A percentile compares a stretch with the other conserved stretches of the same genome.
phyloP scores from a whole-genome alignment of 139 green algal genomes.

The Picochlorum sp. region DNA sequence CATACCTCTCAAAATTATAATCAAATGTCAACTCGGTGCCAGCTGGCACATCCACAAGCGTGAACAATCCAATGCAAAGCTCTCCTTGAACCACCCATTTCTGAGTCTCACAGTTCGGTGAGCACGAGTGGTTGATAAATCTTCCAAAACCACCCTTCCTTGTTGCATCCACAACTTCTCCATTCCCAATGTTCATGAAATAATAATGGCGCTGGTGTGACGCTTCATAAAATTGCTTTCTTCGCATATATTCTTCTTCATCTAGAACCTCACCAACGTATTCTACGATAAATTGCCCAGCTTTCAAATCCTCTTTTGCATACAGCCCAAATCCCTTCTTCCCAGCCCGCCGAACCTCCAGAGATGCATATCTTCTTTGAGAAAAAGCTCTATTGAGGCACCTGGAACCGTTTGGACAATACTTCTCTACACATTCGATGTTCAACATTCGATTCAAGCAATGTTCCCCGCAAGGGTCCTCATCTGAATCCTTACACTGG shows the following conservation, averaged over 20 bases:
- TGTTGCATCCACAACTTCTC: slow-evolving; percentile 93
- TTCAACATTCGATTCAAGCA: slow-evolving; percentile 94
- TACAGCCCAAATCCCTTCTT: slow-evolving; percentile 88
- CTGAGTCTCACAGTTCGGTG: slow-evolving; percentile 97
- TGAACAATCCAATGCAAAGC: slow-evolving; percentile 93
- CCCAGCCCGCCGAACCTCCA: slow-evolving; percentile 69
- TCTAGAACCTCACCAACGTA: slow-evolving; percentile 97
- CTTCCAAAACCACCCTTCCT: slow-evolving; percentile 84
- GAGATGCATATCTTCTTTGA: slow-evolving; percentile 62
- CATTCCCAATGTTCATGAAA: slow-evolving; percentile 98
- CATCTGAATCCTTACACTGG: slow-evolving; percentile 57
- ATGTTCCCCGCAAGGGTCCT: slow-evolving; percentile 67
- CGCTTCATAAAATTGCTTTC: slow-evolving; percentile 74
- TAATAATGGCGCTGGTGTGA: slow-evolving; percentile 91
- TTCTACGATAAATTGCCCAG: slow-evolving; percentile 91
- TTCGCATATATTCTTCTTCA: slow-evolving; percentile 81
- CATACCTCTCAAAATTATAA: slow-evolving; percentile 98
- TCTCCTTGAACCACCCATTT: slow-evolving; percentile 96
- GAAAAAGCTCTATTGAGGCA: slow-evolving; percentile 95
- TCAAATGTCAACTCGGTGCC: slow-evolving; percentile 95
- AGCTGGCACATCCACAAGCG: slow-evolving; percentile 44
- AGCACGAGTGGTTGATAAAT: slow-evolving; percentile 98
- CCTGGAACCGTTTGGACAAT: slow-evolving; percentile 76
- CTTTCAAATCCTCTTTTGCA: slow-evolving; percentile 53
- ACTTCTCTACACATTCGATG: slow-evolving; percentile 82